Percentiles rank a stretch among this genome's conserved stretches.
Conservation (phyloP, 129 eudicot genomes). For the Pulicaria dysenterica region DNA sequence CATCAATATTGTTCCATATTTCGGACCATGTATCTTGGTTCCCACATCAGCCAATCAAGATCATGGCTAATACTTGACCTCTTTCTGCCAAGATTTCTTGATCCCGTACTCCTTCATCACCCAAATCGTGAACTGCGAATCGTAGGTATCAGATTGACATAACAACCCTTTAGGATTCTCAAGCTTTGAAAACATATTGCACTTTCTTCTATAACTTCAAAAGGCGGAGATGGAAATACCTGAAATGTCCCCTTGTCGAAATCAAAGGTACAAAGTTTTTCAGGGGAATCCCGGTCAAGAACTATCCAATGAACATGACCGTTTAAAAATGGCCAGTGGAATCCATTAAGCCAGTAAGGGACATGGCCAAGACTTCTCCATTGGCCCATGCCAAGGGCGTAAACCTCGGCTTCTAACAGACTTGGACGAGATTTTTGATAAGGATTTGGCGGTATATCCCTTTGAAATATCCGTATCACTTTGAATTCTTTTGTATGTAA, state of each 20-base stretch:
- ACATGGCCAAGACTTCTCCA: conserved; percentile 41
- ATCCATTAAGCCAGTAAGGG: conserved; percentile 2
- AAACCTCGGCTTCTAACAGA: conserved; percentile 36
- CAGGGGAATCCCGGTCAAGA: background rate
- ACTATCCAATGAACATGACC: conserved; percentile 42
- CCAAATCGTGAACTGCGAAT: conserved; percentile 44
- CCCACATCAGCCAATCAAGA: conserved; percentile 25
- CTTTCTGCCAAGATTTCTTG: conserved; percentile 48
- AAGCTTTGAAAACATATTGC: background rate
- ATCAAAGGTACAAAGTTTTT: conserved; percentile 37
- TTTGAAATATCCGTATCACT: conserved; percentile 35
- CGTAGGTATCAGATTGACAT: conserved; percentile 34
- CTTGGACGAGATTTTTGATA: background rate
- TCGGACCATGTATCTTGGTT: conserved; percentile 15
- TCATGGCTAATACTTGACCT: conserved; percentile 22
- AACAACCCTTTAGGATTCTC: conserved; percentile 41
- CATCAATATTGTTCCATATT: conserved; percentile 34
- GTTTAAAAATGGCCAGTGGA: conserved; percentile 23
- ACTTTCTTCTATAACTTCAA: background rate
- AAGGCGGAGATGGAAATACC: conserved; percentile 31
- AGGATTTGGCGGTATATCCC: background rate
- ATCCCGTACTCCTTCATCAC: conserved; percentile 56
- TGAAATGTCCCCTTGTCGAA: conserved; percentile 37
- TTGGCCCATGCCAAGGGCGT: conserved; percentile 46
- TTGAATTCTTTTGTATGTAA: conserved; percentile 28